Conservation (phyloP, 2,329 filamentous ascomycete genomes). For the Chrysosporium queenslandicum region DNA sequence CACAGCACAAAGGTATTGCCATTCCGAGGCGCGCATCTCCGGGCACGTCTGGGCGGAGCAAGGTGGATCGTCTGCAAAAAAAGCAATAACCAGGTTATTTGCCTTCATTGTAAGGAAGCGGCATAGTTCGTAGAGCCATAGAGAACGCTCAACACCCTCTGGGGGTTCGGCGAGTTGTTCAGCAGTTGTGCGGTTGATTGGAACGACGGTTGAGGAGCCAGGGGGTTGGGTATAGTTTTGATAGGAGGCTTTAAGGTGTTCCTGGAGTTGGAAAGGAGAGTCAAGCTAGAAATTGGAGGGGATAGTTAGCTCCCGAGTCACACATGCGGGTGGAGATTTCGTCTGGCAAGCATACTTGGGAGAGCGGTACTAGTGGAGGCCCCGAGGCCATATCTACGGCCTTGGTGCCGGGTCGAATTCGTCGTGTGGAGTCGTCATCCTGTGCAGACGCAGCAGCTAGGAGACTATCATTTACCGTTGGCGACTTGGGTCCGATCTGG, state of each 20-base stretch:
- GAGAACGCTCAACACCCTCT: conserved; percentile 66
- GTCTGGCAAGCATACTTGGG: conserved; percentile 52
- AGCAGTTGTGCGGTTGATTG: conserved; percentile 68
- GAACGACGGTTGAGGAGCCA: conserved; percentile 49
- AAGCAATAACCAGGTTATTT: conserved; percentile 82
- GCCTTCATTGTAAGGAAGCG: conserved; percentile 91
- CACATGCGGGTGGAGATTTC: background rate
- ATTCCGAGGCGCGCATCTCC: conserved; percentile 97
- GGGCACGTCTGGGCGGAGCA: conserved; percentile 85
- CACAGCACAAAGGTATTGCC: conserved; percentile 97
- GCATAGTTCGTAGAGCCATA: conserved; percentile 97
- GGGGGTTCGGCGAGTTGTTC: conserved; percentile 68
- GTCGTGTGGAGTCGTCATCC: conserved; percentile 65
- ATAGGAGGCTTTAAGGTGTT: conserved; percentile 89
- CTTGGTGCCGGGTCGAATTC: conserved; percentile 86
- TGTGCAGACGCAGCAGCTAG: conserved; percentile 49
- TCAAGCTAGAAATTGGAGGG: conserved; percentile 58
- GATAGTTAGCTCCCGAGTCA: conserved; percentile 6
- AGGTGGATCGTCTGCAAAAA: conserved; percentile 81
- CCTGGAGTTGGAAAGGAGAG: conserved; percentile 92
- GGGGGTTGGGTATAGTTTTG: conserved; percentile 62
- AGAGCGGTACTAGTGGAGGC: conserved; percentile 74
- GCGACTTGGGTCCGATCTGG: conserved; percentile 73
- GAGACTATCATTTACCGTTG: conserved; percentile 52
- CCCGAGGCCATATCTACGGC: conserved; percentile 88